Evolutionary conservation across 495 filamentous ascomycete genomes (phyloP), one percentile per base, ranked within the genome.

Genomic region (Lentithecium fluviatile): DNA sequence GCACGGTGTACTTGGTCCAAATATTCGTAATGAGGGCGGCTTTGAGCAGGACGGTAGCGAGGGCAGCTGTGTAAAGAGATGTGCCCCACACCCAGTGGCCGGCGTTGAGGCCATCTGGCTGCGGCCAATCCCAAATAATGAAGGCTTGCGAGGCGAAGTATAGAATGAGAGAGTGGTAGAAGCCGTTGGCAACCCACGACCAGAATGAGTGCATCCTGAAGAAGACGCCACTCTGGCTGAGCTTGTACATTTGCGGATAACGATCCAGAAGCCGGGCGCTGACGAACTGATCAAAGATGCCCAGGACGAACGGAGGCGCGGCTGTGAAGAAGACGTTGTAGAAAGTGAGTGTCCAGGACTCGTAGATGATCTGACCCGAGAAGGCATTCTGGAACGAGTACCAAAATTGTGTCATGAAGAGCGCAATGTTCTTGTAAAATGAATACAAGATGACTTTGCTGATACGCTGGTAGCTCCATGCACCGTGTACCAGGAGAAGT

Each of bases 351-450:
- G 92, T 97, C 95, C 95, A 99, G 13, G 93, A 97, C 76, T 99
- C 95, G 83, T 92, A 97, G 72, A 99, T 99, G 66, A 97, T 91
- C 72, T 96, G 85, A 64, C 94, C 95, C 1, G 94, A 97, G 75
- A 97, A 99, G 60, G 87, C 89, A 71, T 99, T 97, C 85, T 96
- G 90, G 77, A 99, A 99, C 19, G 90, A 88, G 72, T 95, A 98
- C 88, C 95, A 99, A 73, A 99, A 99, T 73, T 99, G 95, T 67
- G 95, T 99, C 86, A 97, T 94, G 76, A 96, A 97, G 43, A 99
- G 78, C 2, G 91, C 87, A 65, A 97, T 96, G 76, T 99, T 99
- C 79, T 99, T 99, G 79, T 99, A 99, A 72, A 96, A 99, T 1
- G 94, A 97, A 74, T 97, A 99, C 43, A 99, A 74, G 65, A 99